phyloP scores from a whole-genome alignment of 192 early-diverging fungal genomes.

The Neocallimastix lanati region DNA sequence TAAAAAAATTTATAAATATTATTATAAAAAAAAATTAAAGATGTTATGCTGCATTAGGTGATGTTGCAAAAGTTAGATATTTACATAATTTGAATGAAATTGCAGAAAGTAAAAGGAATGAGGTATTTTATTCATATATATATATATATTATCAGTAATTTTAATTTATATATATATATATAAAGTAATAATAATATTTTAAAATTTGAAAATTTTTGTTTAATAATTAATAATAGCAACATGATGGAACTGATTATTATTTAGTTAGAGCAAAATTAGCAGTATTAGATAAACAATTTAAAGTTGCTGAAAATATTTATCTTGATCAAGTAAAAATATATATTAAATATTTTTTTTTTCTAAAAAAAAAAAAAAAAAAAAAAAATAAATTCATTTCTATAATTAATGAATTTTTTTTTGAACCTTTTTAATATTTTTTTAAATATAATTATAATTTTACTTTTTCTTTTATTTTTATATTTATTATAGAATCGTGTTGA shows the following conservation, averaged over 20 bases:
- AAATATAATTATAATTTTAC: too few relatives aligned
- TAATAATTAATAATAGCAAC: too few relatives aligned
- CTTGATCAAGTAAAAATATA: slow-evolving; percentile 31
- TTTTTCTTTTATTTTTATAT: background rate
- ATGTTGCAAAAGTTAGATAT: slow-evolving; percentile 28
- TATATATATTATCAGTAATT: too few relatives aligned
- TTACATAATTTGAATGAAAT: slow-evolving; percentile 19
- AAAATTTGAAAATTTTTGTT: too few relatives aligned
- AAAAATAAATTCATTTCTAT: too few relatives aligned
- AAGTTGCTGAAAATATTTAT: slow-evolving; percentile 34
- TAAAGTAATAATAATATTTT: too few relatives aligned
- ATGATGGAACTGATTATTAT: slow-evolving; percentile 16
- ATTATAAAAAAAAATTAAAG: slow-evolving; percentile 3
- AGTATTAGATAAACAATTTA: slow-evolving; percentile 41
- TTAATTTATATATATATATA: too few relatives aligned
- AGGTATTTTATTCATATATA: slow-evolving; percentile 8
- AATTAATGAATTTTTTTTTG: too few relatives aligned
- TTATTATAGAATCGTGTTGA: slow-evolving; percentile 26
- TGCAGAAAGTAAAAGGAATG: slow-evolving; percentile 5
- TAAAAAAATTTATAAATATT: too few relatives aligned
- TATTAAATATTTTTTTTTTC: too few relatives aligned
- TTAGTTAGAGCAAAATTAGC: slow-evolving; percentile 26
- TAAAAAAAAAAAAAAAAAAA: too few relatives aligned
- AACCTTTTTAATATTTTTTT: too few relatives aligned
- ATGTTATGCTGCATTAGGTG: slow-evolving; percentile 40